A percentile compares a stretch with the other conserved stretches of the same genome.
Evolutionary conservation across 345 rosid genomes (phyloP).

Genomic region (Eucalyptus fibrosa): DNA sequence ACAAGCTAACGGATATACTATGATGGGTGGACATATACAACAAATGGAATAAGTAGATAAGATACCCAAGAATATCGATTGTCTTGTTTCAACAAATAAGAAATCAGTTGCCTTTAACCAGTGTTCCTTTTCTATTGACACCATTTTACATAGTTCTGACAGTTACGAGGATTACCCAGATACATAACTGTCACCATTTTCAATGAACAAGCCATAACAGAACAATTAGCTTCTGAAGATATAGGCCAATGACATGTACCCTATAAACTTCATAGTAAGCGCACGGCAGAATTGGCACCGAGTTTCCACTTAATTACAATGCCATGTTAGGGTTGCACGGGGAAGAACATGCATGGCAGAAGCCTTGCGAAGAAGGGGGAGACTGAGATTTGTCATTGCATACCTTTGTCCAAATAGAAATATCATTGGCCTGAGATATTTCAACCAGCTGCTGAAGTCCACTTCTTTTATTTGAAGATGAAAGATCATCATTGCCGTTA

Average conservation of each 20-base stretch:
- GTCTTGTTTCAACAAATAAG: background rate
- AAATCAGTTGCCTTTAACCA: background rate
- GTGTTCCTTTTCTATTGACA: background rate
- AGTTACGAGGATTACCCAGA: background rate
- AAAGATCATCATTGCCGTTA: slow-evolving; percentile 45
- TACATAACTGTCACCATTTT: background rate
- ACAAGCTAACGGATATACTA: background rate
- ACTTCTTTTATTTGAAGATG: slow-evolving; percentile 38
- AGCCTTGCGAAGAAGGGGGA: background rate
- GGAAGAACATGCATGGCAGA: background rate
- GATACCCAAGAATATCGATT: background rate
- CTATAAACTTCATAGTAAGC: background rate
- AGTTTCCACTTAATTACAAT: background rate
- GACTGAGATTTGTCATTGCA: background rate
- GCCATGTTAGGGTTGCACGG: background rate
- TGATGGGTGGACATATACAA: background rate
- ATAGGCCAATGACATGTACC: background rate
- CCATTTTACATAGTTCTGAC: background rate
- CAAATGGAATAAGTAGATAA: background rate
- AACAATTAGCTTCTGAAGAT: background rate
- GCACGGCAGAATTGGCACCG: background rate
- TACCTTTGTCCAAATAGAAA: slow-evolving; percentile 70
- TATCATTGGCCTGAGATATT: slow-evolving; percentile 60
- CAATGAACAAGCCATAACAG: background rate
- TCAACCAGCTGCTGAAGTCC: slow-evolving; percentile 80